Evolutionary conservation across 345 rosid species (phyloP).

Genomic region (Salix suchowensis): DNA sequence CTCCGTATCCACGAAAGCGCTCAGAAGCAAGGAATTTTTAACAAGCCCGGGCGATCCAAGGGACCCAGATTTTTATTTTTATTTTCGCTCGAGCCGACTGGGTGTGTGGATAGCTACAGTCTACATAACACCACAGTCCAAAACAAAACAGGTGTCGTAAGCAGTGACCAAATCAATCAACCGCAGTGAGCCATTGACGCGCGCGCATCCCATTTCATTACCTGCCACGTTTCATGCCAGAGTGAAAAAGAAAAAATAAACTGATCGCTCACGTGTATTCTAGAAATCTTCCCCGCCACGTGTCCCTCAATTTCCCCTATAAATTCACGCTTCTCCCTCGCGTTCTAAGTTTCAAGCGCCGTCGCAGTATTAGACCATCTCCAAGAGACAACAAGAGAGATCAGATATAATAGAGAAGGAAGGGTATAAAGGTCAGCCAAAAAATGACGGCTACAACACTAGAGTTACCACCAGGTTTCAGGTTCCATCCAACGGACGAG

Average conservation of each 20-base stretch:
- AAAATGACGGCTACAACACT: slow-evolving; percentile 35
- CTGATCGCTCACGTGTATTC: slow-evolving; percentile 41
- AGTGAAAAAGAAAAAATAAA: background rate
- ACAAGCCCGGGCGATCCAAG: slow-evolving; percentile 23
- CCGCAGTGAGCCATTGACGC: slow-evolving; percentile 31
- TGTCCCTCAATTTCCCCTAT: slow-evolving; percentile 36
- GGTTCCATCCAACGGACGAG: slow-evolving; percentile 96
- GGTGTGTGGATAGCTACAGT: background rate
- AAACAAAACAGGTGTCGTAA: slow-evolving; percentile 69
- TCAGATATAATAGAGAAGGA: background rate
- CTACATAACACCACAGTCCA: slow-evolving; percentile 44
- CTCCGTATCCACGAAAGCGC: background rate
- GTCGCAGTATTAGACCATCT: slow-evolving; percentile 6
- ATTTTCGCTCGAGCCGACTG: slow-evolving; percentile 6
- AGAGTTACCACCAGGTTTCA: slow-evolving; percentile 82
- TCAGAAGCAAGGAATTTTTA: background rate
- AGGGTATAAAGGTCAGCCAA: slow-evolving; percentile 13
- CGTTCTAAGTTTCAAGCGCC: slow-evolving; percentile 62
- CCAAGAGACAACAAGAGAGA: background rate
- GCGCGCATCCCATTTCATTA: slow-evolving; percentile 34
- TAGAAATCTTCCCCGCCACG: slow-evolving; percentile 41
- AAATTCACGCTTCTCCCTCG: slow-evolving; percentile 38
- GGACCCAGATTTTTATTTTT: background rate
- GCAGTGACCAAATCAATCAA: slow-evolving; percentile 71
- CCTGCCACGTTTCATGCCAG: slow-evolving; percentile 53